Percentiles rank a stretch among this genome's conserved stretches.
phyloP scores from a whole-genome alignment of 2,329 filamentous ascomycete species.

The Arthrobotrys pseudoclavata region DNA sequence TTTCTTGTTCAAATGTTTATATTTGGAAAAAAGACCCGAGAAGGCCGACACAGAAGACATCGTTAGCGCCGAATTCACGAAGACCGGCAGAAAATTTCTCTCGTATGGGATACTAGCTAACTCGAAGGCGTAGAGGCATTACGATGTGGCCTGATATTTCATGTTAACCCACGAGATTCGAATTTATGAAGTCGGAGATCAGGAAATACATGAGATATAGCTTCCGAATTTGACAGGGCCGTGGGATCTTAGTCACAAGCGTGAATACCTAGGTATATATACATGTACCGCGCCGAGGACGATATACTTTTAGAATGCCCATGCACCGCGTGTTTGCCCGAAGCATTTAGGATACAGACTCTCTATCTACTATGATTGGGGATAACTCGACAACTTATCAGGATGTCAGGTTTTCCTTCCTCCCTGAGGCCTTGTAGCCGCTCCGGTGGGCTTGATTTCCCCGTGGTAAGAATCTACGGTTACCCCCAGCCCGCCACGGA shows the following conservation, averaged over 20 bases:
- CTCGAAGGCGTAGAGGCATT: too few species aligned
- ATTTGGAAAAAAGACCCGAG: slow-evolving; percentile 22
- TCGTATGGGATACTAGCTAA: neutral
- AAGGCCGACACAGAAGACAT: neutral
- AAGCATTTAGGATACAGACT: neutral
- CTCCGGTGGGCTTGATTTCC: too few species aligned
- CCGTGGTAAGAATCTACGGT: too few species aligned
- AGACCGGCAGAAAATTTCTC: neutral
- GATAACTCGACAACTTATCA: too few species aligned
- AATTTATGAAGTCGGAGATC: slow-evolving; percentile 2
- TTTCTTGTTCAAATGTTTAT: neutral
- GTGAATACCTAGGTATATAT: neutral
- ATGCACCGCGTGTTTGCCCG: neutral
- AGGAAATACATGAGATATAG: slow-evolving; percentile 1
- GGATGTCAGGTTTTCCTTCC: too few species aligned
- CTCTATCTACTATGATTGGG: too few species aligned
- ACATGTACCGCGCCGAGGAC: neutral
- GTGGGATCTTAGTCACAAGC: slow-evolving; percentile 12
- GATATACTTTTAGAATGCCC: neutral
- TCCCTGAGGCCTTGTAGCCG: too few species aligned
- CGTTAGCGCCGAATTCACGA: neutral
- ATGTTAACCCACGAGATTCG: slow-evolving; percentile 1
- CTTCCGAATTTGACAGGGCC: neutral
- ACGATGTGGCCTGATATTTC: slow-evolving; percentile 11
- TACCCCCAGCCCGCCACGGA: too few species aligned